A percentile compares a stretch with the other conserved stretches of the same genome.
Evolutionary conservation across 805 yeast genomes (phyloP).

Genomic region (Saturnispora kantuleensis): DNA sequence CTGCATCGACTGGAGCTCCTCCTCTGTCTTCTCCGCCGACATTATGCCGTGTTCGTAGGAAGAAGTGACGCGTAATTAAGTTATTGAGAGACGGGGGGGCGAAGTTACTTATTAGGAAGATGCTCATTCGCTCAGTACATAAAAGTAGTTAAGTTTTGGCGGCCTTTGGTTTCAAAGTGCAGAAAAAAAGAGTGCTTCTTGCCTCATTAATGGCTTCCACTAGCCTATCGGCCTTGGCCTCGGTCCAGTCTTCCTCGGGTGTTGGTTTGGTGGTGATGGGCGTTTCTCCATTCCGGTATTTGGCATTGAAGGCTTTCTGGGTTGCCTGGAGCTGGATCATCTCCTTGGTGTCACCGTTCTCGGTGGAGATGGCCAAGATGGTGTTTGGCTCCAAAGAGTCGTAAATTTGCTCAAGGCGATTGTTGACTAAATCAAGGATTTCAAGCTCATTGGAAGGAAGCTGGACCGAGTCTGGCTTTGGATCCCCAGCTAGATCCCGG

Average conservation of each 20-base stretch:
- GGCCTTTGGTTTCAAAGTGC: slow-evolving; percentile 26
- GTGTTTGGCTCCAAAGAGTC: slow-evolving; percentile 47
- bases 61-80: too few relatives aligned
- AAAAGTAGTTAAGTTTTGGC: not conserved
- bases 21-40: not conserved
- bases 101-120: too few relatives aligned
- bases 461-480: slow-evolving; percentile 9
- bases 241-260: slow-evolving; percentile 34
- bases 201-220: slow-evolving; percentile 40
- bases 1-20: not conserved
- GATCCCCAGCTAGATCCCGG: slow-evolving; percentile 20
- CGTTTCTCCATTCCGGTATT: slow-evolving; percentile 28
- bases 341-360: slow-evolving; percentile 49
- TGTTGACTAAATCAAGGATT: slow-evolving; percentile 30
- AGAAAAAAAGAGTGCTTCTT: slow-evolving; percentile 48
- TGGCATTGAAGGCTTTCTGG: slow-evolving; percentile 33
- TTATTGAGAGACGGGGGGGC: too few relatives aligned
- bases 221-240: slow-evolving; percentile 38
- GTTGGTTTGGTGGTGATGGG: slow-evolving; percentile 25
- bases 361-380: slow-evolving; percentile 50
- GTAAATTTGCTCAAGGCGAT: slow-evolving; percentile 40
- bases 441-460: slow-evolving; percentile 11
- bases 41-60: not conserved
- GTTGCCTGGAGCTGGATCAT: slow-evolving; percentile 36
- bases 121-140: too few relatives aligned